Base-by-base conservation (phyloP, 192 early-diverging fungal species). In the Mortierella hygrophila region DNA sequence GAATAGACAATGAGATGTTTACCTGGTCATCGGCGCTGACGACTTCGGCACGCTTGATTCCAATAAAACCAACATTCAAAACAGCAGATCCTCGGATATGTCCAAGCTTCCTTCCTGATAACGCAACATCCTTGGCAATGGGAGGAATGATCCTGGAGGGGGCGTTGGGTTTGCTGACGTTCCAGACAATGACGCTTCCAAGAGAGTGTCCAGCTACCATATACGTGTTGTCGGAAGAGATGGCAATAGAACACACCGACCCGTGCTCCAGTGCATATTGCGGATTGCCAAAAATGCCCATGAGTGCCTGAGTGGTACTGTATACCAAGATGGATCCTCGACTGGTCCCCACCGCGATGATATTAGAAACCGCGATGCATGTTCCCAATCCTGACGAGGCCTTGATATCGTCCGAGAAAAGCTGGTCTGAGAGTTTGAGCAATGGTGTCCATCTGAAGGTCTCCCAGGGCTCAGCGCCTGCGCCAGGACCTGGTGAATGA, bases 311-410 rank as follows among this genome's bases (percentile, higher is more conserved):
- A 2, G 88, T 84, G 26, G 85, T 85, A 72, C 90, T 91, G 79
- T 93, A 93, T 4, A 93, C 91, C 74, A 92, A 80, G 6, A 93
- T 79, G 13, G 90, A 78, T 41, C 92, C 90, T 69, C 92, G 90
- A 18, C 89, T 92, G 0, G 91, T 93, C 21, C 92, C 92, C 55
- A 93, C 84, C 16, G 92, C 92, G 63, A 93, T 93, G 5, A 93
- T 82, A 55, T 88, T 89, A 54, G 89, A 88, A 1, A 92, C 91
- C 54, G 90, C 68, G 42, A 89, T 78, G 38, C 85, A 81, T 38
- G 78, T 82, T 0, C 80, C 78, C 6, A 85, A 57, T 77, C 79
- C 80, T 52, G 80, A 76, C 1, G 72, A 71, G 7, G 74, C 79
- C 57, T 82, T 87, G 77, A 89, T 87, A 21, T 82, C 88, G 23